Evolutionary conservation across 2,329 filamentous ascomycete genomes (phyloP).

Genomic region (Xylaria sp.): DNA sequence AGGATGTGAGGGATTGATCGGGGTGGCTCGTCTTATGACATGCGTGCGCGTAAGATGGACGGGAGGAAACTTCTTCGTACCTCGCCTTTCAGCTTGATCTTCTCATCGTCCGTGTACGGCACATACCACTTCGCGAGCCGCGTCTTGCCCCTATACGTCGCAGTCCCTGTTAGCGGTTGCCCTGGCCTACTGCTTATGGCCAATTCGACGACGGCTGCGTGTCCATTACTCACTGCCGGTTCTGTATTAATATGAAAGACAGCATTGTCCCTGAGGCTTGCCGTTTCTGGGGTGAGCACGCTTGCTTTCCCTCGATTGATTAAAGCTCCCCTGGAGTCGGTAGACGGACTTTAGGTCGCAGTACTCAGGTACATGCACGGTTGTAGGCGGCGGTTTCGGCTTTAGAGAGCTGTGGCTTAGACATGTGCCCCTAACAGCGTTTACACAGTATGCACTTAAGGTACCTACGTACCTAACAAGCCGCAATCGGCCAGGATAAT

Average conservation of each 20-base stretch:
- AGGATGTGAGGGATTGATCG: not conserved
- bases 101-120: constrained; percentile 98
- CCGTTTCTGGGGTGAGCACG: not conserved
- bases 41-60: constrained; percentile 16
- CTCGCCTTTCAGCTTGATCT: constrained; percentile 99
- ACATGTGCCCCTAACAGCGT: not conserved
- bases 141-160: constrained; percentile 80
- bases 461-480: too few species aligned
- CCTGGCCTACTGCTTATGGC: not conserved
- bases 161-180: constrained; percentile 18
- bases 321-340: not conserved
- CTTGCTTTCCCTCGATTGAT: constrained; percentile 10
- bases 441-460: constrained; percentile 15
- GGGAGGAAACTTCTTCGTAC: constrained; percentile 57
- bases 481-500: too few species aligned
- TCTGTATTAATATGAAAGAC: constrained; percentile 58
- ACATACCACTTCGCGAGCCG: constrained; percentile 99
- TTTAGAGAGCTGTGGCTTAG: constrained; percentile 20
- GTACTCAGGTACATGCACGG: constrained; percentile 17
- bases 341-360: constrained; percentile 15
- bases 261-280: constrained; percentile 48
- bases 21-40: not conserved
- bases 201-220: not conserved
- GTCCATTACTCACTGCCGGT: constrained; percentile 52
- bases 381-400: not conserved